Evolutionary conservation across 768 basidiomycete genomes (phyloP).

Genomic region (Galerina marginata): DNA sequence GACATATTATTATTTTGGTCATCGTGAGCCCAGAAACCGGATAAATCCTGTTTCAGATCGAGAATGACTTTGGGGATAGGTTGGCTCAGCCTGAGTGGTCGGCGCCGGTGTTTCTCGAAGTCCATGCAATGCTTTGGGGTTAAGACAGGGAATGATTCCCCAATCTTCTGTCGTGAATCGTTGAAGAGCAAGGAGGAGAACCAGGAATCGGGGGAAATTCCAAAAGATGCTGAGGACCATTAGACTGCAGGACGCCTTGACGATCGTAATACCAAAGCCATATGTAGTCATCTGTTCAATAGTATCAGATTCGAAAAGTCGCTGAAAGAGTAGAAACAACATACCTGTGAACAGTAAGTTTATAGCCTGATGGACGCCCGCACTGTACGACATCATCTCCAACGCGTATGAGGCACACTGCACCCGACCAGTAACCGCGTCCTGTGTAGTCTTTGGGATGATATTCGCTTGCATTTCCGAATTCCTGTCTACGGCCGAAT

Average conservation of each 20-base stretch:
- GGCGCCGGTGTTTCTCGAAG: no score
- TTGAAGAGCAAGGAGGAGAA: conserved; percentile 30
- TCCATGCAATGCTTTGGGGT: background rate
- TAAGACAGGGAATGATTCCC: conserved; percentile 24
- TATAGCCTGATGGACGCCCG: conserved; percentile 8
- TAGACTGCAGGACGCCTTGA: conserved; percentile 28
- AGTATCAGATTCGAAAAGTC: background rate
- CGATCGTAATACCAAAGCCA: conserved; percentile 32
- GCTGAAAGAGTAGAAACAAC: background rate
- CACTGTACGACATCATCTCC: conserved; percentile 15
- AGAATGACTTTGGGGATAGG: no score
- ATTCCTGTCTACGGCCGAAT: background rate
- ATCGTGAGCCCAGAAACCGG: background rate
- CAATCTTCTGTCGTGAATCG: conserved; percentile 26
- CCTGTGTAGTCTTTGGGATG: background rate
- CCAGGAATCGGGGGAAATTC: conserved; percentile 28
- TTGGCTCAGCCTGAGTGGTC: no score
- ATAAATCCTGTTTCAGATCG: background rate
- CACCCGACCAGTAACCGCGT: background rate
- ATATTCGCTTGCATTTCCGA: background rate
- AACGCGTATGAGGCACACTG: conserved; percentile 16
- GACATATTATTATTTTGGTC: background rate
- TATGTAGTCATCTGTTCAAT: conserved; percentile 22
- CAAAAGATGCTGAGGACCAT: conserved; percentile 28
- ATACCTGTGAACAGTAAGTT: conserved; percentile 21